These are phyloP conservation scores for Podospora bellae-mahoneyi DNA, from an alignment of 495 filamentous ascomycete genomes.

Conservation along the genomic window DNA sequence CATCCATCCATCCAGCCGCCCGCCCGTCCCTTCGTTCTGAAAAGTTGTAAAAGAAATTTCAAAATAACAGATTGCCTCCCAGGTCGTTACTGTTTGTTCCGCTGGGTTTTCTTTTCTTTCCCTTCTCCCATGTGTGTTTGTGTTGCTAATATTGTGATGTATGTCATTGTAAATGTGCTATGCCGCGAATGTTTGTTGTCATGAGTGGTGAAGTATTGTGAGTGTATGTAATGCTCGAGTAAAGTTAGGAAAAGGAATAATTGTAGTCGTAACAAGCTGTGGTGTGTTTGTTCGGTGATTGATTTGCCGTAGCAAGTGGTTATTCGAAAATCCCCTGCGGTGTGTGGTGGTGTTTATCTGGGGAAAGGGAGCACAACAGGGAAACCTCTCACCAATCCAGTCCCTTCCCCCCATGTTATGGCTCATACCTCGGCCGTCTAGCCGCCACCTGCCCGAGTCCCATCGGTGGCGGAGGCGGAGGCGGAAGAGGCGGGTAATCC, in stretches of 20 bases:
- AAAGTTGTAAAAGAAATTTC: neutral
- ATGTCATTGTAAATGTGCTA: too few species aligned
- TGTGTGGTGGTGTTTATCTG: too few species aligned
- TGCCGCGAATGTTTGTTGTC: too few species aligned
- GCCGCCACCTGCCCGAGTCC: constrained; percentile 3
- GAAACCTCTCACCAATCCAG: neutral
- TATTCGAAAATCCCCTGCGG: too few species aligned
- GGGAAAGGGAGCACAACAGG: neutral
- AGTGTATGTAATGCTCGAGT: too few species aligned
- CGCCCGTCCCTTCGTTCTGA: neutral
- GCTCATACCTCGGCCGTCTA: constrained; percentile 9
- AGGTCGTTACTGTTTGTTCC: neutral
- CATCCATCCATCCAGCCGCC: neutral
- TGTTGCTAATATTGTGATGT: neutral
- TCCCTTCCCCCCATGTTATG: neutral
- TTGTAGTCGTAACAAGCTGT: too few species aligned
- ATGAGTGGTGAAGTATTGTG: too few species aligned
- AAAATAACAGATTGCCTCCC: neutral
- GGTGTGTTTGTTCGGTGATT: too few species aligned
- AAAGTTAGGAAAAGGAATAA: too few species aligned
- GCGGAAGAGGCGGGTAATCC: constrained; percentile 12
- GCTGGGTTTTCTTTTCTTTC: neutral
- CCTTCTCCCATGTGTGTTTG: neutral
- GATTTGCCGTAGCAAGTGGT: too few species aligned
- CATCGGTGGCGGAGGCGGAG: constrained; percentile 3